Base-by-base conservation (phyloP, 2,329 filamentous ascomycete species). In the Curvularia sp. region DNA sequence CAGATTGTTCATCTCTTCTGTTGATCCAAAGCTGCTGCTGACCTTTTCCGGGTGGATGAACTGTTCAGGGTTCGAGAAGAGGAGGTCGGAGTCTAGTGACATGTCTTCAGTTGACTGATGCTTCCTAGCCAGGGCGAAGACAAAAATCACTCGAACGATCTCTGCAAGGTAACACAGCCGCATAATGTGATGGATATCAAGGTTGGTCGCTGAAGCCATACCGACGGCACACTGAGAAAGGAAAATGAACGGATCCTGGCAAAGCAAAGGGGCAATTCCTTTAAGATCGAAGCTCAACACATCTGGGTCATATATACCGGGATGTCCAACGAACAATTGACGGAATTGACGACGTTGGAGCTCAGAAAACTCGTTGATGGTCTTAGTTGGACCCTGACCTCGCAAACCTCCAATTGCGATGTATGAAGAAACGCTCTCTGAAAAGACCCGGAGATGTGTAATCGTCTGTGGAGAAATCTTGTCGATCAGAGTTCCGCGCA, bases 81-180 rank as follows among this genome's bases (percentile, higher is more conserved):
- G 57, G 36, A 28, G 48, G 21, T 61, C 53, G 19, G 43, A 51
- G 18, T 51, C 55, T 18, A 32, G 15, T 32, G 34, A 21, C 32
- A 50, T 61, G 25, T 50, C 46, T 30, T 55, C 51, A 6, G 38
- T 48, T 21, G 57, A 49, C 28, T 57, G 57, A 5, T 56, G 60
- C 19, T 54, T 60, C 8, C 47, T 56, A 19, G 56, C 64, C 32
- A 57, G 52, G 9, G 66, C 77, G 70, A 85, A 86, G 7, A 84
- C 81, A 13, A 87, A 73, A 15, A 92, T 84, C 5, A 93, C 88
- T 78, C 96, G 96, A 59, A 96, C 87, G 56, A 99, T 87, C 77
- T 99, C 95, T 2, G 92, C 92, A 54, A 96, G 83, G 73, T 96
- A 97, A 78, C 93, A 97, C 45, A 98, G 81, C 36, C 90, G 88